Conservation (phyloP, 805 yeast species). For the Hanseniaspora thailandica region DNA sequence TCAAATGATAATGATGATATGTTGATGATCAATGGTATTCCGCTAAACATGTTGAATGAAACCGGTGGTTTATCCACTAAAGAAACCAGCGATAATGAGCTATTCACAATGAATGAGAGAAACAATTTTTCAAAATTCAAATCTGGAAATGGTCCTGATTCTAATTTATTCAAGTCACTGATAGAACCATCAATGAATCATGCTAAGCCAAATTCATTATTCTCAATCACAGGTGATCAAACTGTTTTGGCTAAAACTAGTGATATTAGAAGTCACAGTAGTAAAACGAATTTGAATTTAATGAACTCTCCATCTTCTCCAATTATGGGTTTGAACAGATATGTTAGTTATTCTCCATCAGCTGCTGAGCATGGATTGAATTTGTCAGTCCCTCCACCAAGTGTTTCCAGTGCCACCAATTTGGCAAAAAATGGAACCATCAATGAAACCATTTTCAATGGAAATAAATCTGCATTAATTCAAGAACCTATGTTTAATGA, state of each 20-base stretch:
- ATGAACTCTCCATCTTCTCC: background rate
- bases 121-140: background rate
- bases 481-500: background rate
- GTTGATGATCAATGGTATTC: constrained; percentile 56
- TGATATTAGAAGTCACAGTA: background rate
- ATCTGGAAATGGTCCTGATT: background rate
- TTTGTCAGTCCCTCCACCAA: background rate
- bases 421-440: background rate
- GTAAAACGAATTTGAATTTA: background rate
- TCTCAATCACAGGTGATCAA: background rate
- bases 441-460: background rate
- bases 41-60: constrained; percentile 61
- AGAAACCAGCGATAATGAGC: background rate
- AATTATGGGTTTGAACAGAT: background rate
- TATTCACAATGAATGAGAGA: constrained; percentile 1
- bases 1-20: constrained; percentile 30
- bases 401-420: background rate
- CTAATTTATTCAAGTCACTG: constrained; percentile 2
- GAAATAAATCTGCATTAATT: background rate
- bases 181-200: background rate
- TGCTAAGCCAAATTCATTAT: background rate
- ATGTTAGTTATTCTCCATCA: background rate
- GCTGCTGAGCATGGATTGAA: background rate
- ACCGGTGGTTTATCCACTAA: constrained; percentile 45
- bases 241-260: background rate